Conservation (phyloP, 2,329 filamentous ascomycete genomes). For the Colletotrichum sp. region DNA sequence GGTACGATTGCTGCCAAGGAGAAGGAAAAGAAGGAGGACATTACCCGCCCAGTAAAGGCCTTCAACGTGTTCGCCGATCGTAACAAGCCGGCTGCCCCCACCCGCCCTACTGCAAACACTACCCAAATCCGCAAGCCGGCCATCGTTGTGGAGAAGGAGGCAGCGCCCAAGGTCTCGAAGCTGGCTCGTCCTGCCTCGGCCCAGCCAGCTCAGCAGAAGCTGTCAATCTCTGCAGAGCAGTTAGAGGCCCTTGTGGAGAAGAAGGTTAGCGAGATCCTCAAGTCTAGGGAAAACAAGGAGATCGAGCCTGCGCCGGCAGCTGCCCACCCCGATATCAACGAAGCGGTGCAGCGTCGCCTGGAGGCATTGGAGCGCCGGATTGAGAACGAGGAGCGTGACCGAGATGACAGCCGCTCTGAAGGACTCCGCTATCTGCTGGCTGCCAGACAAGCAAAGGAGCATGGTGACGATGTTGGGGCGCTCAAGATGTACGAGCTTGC, state of each 20-base stretch:
- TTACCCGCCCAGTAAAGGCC: slow-evolving; percentile 76
- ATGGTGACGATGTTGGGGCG: slow-evolving; percentile 78
- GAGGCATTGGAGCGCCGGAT: slow-evolving; percentile 89
- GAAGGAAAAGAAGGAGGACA: slow-evolving; percentile 51
- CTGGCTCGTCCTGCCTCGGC: slow-evolving; percentile 26
- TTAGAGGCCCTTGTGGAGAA: slow-evolving; percentile 93
- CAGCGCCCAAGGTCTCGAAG: slow-evolving; percentile 41
- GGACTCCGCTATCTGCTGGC: slow-evolving; percentile 87
- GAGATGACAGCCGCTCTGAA: slow-evolving; percentile 77
- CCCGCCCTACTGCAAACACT: slow-evolving; percentile 38
- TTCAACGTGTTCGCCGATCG: slow-evolving; percentile 89
- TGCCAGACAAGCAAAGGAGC: slow-evolving; percentile 87
- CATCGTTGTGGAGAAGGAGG: slow-evolving; percentile 39
- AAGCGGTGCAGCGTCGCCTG: slow-evolving; percentile 80
- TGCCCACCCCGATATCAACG: slow-evolving; percentile 63
- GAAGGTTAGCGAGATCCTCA: slow-evolving; percentile 88
- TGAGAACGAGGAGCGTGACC: slow-evolving; percentile 59
- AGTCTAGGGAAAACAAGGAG: slow-evolving; percentile 70
- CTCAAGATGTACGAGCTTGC: slow-evolving; percentile 88
- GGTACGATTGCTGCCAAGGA: slow-evolving; percentile 57
- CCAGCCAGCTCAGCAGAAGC: slow-evolving; percentile 28
- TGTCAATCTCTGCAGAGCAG: slow-evolving; percentile 69
- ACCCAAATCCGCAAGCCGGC: slow-evolving; percentile 47
- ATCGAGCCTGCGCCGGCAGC: slow-evolving; percentile 43
- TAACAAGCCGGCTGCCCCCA: slow-evolving; percentile 47